Conservation (phyloP, 441 rosid species). For the Syzygium malaccense region DNA sequence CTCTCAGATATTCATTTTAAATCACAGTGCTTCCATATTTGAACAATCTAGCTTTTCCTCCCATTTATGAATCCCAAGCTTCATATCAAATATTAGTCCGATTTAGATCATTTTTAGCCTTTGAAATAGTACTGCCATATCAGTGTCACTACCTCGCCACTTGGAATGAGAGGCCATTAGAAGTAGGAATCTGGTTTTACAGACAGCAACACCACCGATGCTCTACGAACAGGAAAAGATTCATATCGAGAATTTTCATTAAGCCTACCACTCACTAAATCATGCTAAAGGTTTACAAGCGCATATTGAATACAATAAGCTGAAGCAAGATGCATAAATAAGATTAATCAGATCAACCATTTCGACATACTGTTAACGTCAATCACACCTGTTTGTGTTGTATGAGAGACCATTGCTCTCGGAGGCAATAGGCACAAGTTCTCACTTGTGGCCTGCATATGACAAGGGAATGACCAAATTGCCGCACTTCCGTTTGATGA, state of each 20-base stretch:
- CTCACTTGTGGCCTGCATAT: conserved; percentile 22
- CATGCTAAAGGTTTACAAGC: background rate
- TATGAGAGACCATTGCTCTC: conserved; percentile 27
- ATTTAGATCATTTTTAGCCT: background rate
- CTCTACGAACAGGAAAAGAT: background rate
- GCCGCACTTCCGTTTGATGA: conserved; percentile 25
- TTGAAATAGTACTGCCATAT: background rate
- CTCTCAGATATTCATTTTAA: background rate
- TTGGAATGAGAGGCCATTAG: background rate
- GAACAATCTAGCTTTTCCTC: background rate
- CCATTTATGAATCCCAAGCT: background rate
- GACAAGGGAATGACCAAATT: conserved; percentile 28
- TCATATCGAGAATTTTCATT: background rate
- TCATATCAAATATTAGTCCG: background rate
- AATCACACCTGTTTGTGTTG: conserved; percentile 51
- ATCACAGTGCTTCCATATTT: background rate
- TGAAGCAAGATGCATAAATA: background rate
- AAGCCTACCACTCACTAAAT: background rate
- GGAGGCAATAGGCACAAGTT: conserved; percentile 27
- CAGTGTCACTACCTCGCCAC: background rate
- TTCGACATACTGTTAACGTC: background rate
- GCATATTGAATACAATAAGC: background rate
- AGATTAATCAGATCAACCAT: background rate
- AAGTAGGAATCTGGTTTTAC: background rate
- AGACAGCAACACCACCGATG: background rate